These are phyloP conservation scores for Taiozyma sp. DNA, from an alignment of 1,139 yeast species.

Conservation along the genomic window DNA sequence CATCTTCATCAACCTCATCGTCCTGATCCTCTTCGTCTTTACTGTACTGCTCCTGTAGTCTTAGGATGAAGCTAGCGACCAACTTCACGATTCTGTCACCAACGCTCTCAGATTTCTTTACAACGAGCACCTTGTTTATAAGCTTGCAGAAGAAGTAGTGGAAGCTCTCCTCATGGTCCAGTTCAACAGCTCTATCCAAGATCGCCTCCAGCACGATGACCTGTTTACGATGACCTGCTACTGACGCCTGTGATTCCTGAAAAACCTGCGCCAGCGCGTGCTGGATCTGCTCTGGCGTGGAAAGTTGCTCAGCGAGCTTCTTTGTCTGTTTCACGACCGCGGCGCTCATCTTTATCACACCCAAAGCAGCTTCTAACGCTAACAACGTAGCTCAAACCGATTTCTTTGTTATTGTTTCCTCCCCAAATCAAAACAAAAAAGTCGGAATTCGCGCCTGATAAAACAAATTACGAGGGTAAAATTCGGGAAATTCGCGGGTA, in stretches of 20 bases:
- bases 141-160: constrained; percentile 53
- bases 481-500: not conserved
- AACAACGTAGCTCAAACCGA: not conserved
- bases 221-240: constrained; percentile 75
- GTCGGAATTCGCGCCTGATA: not conserved
- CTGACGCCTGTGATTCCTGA: constrained; percentile 71
- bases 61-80: constrained; percentile 58
- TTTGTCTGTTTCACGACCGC: constrained; percentile 14
- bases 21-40: constrained; percentile 31
- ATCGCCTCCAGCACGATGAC: constrained; percentile 58
- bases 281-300: constrained; percentile 29
- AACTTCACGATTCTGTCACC: constrained; percentile 81
- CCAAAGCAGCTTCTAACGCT: not conserved
- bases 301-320: constrained; percentile 9
- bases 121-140: constrained; percentile 58
- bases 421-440: constrained; percentile 1
- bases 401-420: not conserved
- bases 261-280: constrained; percentile 63
- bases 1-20: constrained; percentile 27
- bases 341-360: constrained; percentile 7
- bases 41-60: constrained; percentile 34
- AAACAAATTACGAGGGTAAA: not conserved
- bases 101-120: constrained; percentile 64
- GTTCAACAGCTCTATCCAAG: constrained; percentile 49
- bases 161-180: constrained; percentile 55